Base-by-base conservation (phyloP, 2,329 filamentous ascomycete species). In the Cytospora leucostoma region DNA sequence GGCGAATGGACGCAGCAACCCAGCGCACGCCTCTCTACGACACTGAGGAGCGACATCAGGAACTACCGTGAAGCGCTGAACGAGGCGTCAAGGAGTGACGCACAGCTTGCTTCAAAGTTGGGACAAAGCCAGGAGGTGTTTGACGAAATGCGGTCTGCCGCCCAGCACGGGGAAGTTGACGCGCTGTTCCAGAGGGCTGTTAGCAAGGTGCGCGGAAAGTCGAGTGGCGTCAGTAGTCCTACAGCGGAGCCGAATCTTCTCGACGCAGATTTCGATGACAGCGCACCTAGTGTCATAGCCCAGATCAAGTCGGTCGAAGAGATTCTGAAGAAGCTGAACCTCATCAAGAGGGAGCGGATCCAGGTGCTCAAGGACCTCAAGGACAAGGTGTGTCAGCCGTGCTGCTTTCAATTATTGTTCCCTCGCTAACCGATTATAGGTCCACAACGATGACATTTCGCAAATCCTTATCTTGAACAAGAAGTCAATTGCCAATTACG, bases 381-480 rank as follows among this genome's bases (percentile, higher is more conserved):
- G 76, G 93, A 98, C 68, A 98, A 96, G 88, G 95, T 96, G 76
- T 70, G 82, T 66, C 15, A 38, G 19, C n/a, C 15, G n/a, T 21
- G 33, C 51, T 35, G 19, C 8, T 21, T 54, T 35, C 13, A 44
- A 17, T 47, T 54, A 19, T 58, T 57, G 17, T 40, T 34, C 35
- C 7, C 4, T 51, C 8, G 63, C 70, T 72, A 62, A 76, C 63
- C 66, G 55, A 17, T 17, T 19, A 11, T 59, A 97, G 94, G 89
- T 94, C 59, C 94, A 96, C 77, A 92, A 90, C 68, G 96, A 99
- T 72, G 96, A 99, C 71, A 99, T 99, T 67, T 97, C 93, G 6
- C 95, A 97, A 72, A 93, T 98, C 13, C 82, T 99, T 65, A 99
- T 99, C 62, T 80, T 99, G 64, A 99, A 99, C 82, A 98, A 98